Base-by-base conservation (phyloP, 352 stramenopile genomes). In the Phytophthora foliorum region DNA sequence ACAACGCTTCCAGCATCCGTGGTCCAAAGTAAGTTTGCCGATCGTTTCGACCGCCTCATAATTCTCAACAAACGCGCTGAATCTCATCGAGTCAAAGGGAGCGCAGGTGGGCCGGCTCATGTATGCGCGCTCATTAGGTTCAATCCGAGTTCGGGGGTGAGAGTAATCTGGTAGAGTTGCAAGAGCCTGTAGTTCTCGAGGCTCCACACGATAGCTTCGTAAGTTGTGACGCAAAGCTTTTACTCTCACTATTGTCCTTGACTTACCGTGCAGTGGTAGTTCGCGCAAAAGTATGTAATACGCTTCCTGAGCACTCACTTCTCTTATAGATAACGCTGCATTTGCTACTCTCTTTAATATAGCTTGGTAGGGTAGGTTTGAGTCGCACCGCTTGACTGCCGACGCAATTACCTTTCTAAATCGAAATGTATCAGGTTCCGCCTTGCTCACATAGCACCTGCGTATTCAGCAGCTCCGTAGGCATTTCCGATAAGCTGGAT, bases 51-150 rank as follows among this genome's bases (percentile, higher is more conserved):
- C 9, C 10, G 14, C 4, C 9, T 24, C 39, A 11, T 22, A 45
- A 11, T 45, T 19, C n/a, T 49, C 41, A 4, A 29, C 41, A 7
- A 46, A 31, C 4, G 34, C 16, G 4, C 14, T 32, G 36, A 48
- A 31, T 8, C 31, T 38, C 11, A 57, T 57, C 3, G 25, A 22
- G 1, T 46, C 51, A 22, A 57, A 57, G 4, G 22, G 8, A 24
- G 10, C 19, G 5, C 36, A 16, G 8, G 6, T 16, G 3, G 51
- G 32, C 0, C 51, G 51, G 32, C n/a, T 34, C 34, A 57, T 38
- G 16, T 57, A 57, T 22, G 51, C 51, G n/a, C 32, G 31, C 8
- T 46, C 51, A 16, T 36, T 21, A 11, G 24, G 34, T 14, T 57
- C 34, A 24, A 48, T 34, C 6, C 51, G 31, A 4, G 32, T 46